phyloP scores from a whole-genome alignment of 2,329 filamentous ascomycete genomes.

The Ceratocystis harringtonii region DNA sequence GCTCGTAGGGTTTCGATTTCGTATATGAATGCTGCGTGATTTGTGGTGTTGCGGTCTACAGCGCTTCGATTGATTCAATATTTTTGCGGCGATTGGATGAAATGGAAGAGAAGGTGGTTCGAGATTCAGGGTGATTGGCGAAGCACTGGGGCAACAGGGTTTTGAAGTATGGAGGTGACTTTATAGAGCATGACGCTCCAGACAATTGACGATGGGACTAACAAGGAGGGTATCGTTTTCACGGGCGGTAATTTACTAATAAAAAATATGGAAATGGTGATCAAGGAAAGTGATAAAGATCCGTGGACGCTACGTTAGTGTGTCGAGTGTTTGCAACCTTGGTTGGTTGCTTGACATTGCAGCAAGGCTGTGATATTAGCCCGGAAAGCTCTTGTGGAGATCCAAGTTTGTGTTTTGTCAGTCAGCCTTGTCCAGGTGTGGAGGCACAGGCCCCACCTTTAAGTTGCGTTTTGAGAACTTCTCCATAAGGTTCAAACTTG shows the following conservation, averaged over 20 bases:
- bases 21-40: neutral
- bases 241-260: neutral
- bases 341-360: neutral
- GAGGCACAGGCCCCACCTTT: neutral
- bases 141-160: neutral
- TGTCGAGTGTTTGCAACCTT: neutral
- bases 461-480: neutral
- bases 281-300: neutral
- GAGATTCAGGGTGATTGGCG: neutral
- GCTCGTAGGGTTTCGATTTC: neutral
- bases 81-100: neutral
- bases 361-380: constrained; percentile 3
- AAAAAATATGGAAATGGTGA: neutral
- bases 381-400: neutral
- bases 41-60: neutral
- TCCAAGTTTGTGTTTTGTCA: neutral
- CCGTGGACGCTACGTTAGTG: neutral
- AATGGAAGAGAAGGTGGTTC: neutral
- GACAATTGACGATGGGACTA: neutral
- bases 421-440: constrained; percentile 3
- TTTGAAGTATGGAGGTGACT: neutral
- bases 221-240: neutral
- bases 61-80: neutral
- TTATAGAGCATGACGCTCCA: neutral
- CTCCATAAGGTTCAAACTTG: neutral